Base-by-base conservation (phyloP, 1,284 basidiomycete genomes). In the Ceratobasidium sp. region DNA sequence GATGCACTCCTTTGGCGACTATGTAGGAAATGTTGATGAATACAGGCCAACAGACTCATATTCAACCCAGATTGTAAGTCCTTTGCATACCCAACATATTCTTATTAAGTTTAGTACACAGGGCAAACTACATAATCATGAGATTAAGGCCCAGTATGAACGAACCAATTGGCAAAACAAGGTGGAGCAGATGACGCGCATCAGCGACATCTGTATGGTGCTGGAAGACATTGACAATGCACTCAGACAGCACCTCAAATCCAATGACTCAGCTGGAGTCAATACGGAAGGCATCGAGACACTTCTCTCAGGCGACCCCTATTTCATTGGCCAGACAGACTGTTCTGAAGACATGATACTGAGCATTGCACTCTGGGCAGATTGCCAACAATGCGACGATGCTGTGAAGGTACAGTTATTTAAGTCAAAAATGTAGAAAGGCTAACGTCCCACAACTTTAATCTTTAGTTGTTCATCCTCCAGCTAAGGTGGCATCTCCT, bases 1-100 rank as follows among this genome's bases (percentile, higher is more conserved):
- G 72, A 77, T 77, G 58, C 82, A 83, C 75, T 76, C 78, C 0
- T 73, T 82, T 2, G 80, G 79, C 0, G 80, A 83, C 53, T 82
- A 82, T 54, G 74, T 74, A 0, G 25, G 11, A 7, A 74, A 76
- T 2, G 82, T 83, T 33, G 73, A 70, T 8, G 72, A 77, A 16
- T 81, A 78, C 75, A 79, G 81, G 0, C 76, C 78, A 21, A 80
- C 76, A 0, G 78, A 79, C 38, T 74, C 73, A 1, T 79, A 77
- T 69, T 75, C 75, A 2, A 79, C 79, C 0, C 76, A 79, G 40
- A 72, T 70, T 1, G 80, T 81, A 69, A 36, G 78, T 76, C 9
- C 3, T 3, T 53, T 59, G 51, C 30, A 33, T 58, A 58, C 61
- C 12, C 70, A 73, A 11, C 73, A 53, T 18, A 42, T 11, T 18